These are phyloP conservation scores for Sarocladium strictum DNA, from an alignment of 2,329 filamentous ascomycete genomes.

Conservation along the genomic window DNA sequence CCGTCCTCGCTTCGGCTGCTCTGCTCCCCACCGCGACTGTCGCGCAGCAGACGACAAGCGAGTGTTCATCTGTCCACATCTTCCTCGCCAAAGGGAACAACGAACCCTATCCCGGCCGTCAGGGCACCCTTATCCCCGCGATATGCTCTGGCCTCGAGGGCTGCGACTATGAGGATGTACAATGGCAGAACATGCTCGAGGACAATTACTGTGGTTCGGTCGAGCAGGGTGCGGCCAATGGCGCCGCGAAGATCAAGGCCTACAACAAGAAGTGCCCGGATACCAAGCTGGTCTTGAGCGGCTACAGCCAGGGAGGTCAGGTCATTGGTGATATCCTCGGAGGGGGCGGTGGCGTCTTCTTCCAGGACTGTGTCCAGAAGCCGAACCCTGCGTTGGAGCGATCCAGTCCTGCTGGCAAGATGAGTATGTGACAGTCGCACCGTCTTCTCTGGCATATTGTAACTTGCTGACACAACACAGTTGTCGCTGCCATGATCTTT, in stretches of 20 bases:
- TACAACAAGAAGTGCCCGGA: constrained; percentile 34
- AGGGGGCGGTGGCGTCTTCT: constrained; percentile 27
- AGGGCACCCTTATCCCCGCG: constrained; percentile 19
- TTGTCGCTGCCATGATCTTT: constrained; percentile 26
- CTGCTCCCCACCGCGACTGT: neutral
- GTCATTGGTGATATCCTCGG: constrained; percentile 30
- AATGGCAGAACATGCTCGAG: constrained; percentile 20
- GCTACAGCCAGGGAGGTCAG: constrained; percentile 34
- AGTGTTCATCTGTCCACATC: constrained; percentile 19
- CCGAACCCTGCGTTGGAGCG: constrained; percentile 19
- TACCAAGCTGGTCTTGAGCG: constrained; percentile 32
- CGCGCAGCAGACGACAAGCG: neutral
- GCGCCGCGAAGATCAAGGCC: constrained; percentile 29
- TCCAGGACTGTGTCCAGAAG: constrained; percentile 22
- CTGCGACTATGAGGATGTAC: constrained; percentile 28
- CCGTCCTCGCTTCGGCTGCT: neutral
- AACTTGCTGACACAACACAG: constrained; percentile 8
- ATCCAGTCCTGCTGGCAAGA: constrained; percentile 22
- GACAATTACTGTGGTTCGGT: constrained; percentile 28
- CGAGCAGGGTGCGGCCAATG: constrained; percentile 27
- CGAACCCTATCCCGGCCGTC: constrained; percentile 24
- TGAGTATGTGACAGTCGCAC: constrained; percentile 20
- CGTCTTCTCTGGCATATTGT: neutral
- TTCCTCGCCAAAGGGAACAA: constrained; percentile 24
- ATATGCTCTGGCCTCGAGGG: constrained; percentile 21